Conservation (phyloP, 352 stramenopile genomes). For the Blastocystis sp. region DNA sequence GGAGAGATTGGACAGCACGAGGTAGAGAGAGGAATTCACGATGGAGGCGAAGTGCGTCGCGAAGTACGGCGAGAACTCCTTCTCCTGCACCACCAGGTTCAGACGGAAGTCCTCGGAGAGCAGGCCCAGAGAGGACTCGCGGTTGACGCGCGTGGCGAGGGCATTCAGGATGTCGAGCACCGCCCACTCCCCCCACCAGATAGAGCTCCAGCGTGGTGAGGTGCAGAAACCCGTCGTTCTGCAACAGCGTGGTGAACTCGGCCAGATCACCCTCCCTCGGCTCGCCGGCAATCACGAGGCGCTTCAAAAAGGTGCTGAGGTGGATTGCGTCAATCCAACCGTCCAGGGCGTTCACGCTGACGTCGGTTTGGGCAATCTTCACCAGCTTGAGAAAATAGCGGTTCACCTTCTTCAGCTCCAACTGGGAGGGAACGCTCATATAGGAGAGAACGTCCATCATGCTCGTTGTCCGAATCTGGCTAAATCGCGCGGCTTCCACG, state of each 20-base stretch:
- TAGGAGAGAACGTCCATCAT: conserved; percentile 14
- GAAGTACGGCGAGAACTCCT: conserved; percentile 32
- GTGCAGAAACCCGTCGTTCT: conserved; percentile 23
- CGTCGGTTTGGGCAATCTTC: conserved; percentile 15
- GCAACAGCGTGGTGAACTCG: background rate
- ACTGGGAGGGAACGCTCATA: background rate
- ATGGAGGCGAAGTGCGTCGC: background rate
- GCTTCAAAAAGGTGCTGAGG: conserved; percentile 26
- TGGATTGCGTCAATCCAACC: conserved; percentile 30
- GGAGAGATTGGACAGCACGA: background rate
- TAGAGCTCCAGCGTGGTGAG: background rate
- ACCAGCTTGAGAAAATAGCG: conserved; percentile 44
- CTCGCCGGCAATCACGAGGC: background rate
- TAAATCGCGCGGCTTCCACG: background rate
- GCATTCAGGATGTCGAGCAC: conserved; percentile 9
- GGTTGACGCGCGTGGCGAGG: background rate
- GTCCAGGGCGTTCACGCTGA: background rate
- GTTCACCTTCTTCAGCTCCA: conserved; percentile 14
- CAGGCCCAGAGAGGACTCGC: background rate
- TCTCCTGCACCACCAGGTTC: conserved; percentile 20
- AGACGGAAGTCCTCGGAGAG: background rate
- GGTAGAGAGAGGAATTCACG: background rate
- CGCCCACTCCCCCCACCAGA: background rate
- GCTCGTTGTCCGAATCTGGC: conserved; percentile 5
- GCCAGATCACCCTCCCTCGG: background rate